phyloP scores from a whole-genome alignment of 1,284 basidiomycete genomes.

The Psilocybe mexicana region DNA sequence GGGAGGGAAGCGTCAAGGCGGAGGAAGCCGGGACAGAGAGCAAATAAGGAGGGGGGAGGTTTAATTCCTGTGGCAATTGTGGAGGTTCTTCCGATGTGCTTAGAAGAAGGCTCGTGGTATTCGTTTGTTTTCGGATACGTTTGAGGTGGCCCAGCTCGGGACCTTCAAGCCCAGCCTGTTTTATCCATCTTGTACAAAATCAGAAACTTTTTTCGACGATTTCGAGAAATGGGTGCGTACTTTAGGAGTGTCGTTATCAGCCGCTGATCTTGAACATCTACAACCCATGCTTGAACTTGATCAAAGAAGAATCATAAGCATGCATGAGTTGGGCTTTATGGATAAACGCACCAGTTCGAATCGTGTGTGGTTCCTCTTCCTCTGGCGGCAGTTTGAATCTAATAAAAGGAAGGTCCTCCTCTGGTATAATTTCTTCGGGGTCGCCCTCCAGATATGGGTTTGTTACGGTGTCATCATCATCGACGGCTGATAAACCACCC shows the following conservation, averaged over 20 bases:
- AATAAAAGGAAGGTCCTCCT: slow-evolving; percentile 63
- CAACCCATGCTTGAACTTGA: slow-evolving; percentile 76
- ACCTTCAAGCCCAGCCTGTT: slow-evolving; percentile 57
- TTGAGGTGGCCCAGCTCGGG: slow-evolving; percentile 75
- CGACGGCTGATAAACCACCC: slow-evolving; percentile 44
- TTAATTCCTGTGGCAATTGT: slow-evolving; percentile 38
- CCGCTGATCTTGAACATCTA: slow-evolving; percentile 75
- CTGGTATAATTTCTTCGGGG: slow-evolving; percentile 47
- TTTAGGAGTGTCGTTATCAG: slow-evolving; percentile 65
- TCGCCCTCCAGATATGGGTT: slow-evolving; percentile 38
- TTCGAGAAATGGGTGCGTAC: slow-evolving; percentile 41
- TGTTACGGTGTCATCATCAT: slow-evolving; percentile 21
- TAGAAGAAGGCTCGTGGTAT: slow-evolving; percentile 55
- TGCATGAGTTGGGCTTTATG: not conserved
- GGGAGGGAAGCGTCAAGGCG: slow-evolving; percentile 71
- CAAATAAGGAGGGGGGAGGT: slow-evolving; percentile 51
- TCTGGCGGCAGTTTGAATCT: slow-evolving; percentile 59
- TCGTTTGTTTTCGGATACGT: slow-evolving; percentile 62
- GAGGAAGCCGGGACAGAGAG: slow-evolving; percentile 67
- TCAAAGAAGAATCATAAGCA: slow-evolving; percentile 7
- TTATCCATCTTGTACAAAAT: slow-evolving; percentile 56
- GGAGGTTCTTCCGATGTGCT: slow-evolving; percentile 37
- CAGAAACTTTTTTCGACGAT: slow-evolving; percentile 1
- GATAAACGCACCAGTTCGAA: slow-evolving; percentile 54
- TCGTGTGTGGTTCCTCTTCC: slow-evolving; percentile 56